Evolutionary conservation across 805 yeast genomes (phyloP), one percentile per base, ranked within the genome.

Genomic region (Alloascoidea africana): DNA sequence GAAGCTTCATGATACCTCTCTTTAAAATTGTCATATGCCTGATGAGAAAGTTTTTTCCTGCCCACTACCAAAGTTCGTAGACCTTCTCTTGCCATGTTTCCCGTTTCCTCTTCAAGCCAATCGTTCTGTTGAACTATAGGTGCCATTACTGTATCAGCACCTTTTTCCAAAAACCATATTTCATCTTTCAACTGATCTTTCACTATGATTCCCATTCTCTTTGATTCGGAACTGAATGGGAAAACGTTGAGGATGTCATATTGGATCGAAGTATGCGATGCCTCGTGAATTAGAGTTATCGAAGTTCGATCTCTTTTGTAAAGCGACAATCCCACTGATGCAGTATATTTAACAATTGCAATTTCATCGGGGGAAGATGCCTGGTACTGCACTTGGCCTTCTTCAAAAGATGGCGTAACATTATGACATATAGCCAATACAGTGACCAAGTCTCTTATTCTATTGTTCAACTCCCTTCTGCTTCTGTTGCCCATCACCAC

Each of bases 301-400:
- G 77, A 70, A 39, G 69, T 68, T 41, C 98, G 71, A 54, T 91
- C 98, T 49, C 99, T 73, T 49, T 73, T 77, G 42, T 73, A 66
- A 34, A 91, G 65, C 4, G 86, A 71, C 27, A 91, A 62, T 0
- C 98, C 99, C 18, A 87, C 89, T 2, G 63, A 54, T 44, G 85
- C 93, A 1, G 96, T 83, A 60, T 85, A 91, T 50, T 79, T 79
- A 14, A 91, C 97, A 44, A 91, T 91, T 18, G 99, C 98, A 47
- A 91, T 76, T 54, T 91, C 99, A 62, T 91, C 99, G 0, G 99
- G 99, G 0, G 96, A 87, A 0, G 97, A 96, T 0, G 98, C 98
- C 58, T 91, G 99, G 54, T 87, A 91, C 2, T 85, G 70, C 13
- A 76, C 54, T 41, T 65, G 75, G 17, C 82, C 85, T 44, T 77